These are phyloP conservation scores for Acrocalymma vagum DNA, from an alignment of 2,329 filamentous ascomycete species.

Conservation along the genomic window DNA sequence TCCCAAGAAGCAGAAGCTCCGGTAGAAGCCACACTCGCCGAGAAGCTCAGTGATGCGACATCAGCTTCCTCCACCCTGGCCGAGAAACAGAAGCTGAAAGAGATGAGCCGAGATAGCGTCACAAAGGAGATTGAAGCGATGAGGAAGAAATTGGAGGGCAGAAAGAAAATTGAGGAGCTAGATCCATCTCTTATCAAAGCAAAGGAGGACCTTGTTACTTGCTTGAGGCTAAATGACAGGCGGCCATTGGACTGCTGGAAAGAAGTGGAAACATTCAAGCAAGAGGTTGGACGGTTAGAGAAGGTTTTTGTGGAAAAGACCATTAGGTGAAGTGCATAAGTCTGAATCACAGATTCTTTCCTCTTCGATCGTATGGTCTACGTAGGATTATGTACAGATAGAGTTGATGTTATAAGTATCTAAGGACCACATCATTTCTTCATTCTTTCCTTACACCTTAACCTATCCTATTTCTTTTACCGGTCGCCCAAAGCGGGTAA, in stretches of 20 bases:
- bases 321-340: conserved; percentile 52
- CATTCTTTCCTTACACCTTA: not conserved
- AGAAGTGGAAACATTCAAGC: conserved; percentile 91
- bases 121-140: conserved; percentile 66
- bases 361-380: not conserved
- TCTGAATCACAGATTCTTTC: conserved; percentile 6
- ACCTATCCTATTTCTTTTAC: not conserved
- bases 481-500: no score
- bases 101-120: conserved; percentile 62
- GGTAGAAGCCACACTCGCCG: conserved; percentile 42
- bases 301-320: conserved; percentile 87
- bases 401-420: conserved; percentile 16
- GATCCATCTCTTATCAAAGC: conserved; percentile 78
- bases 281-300: conserved; percentile 86
- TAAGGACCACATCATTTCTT: not conserved
- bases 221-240: conserved; percentile 83
- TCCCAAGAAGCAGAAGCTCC: conserved; percentile 53
- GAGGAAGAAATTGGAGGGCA: conserved; percentile 56
- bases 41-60: conserved; percentile 47
- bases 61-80: conserved; percentile 44
- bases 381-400: conserved; percentile 33
- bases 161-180: conserved; percentile 68
- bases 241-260: conserved; percentile 93
- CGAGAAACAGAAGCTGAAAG: conserved; percentile 53
- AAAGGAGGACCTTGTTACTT: conserved; percentile 78